A percentile compares a stretch with the other conserved stretches of the same genome.
Evolutionary conservation across 1,284 basidiomycete species (phyloP).

Genomic region (Ceratobasidium sp.): DNA sequence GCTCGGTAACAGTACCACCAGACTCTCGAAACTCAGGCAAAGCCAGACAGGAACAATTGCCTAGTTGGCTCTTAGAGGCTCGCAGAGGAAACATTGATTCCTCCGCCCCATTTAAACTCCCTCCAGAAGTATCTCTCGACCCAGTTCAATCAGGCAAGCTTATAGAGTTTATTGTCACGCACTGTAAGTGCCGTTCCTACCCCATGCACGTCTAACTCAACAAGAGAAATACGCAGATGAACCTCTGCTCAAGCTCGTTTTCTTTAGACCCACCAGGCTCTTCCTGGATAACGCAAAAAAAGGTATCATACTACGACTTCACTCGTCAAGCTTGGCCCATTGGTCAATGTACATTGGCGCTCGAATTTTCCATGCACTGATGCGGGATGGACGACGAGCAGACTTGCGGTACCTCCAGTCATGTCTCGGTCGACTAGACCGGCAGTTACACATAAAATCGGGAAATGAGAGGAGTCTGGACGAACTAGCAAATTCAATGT

Average conservation of each 20-base stretch:
- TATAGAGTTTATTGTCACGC: background rate
- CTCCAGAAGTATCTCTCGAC: no score
- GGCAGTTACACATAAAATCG: background rate
- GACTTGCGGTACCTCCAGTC: background rate
- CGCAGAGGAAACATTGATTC: no score
- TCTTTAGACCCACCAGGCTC: background rate
- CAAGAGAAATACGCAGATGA: conserved; percentile 1
- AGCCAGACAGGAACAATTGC: no score
- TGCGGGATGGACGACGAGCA: background rate
- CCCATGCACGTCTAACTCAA: background rate
- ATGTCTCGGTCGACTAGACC: background rate
- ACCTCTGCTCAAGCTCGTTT: conserved; percentile 12
- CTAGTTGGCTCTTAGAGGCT: no score
- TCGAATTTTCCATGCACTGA: background rate
- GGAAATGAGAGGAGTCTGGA: background rate
- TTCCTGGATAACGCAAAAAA: background rate
- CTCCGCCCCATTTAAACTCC: no score
- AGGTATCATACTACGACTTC: background rate
- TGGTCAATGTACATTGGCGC: conserved; percentile 26
- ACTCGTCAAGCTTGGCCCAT: conserved; percentile 7
- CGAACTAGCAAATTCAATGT: background rate
- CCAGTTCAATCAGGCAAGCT: no score
- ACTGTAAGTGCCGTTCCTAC: background rate
- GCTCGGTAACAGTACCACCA: no score
- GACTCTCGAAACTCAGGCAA: no score